These are phyloP conservation scores for Gymnopus androsaceus DNA, from an alignment of 1,284 basidiomycete genomes.

Conservation along the genomic window DNA sequence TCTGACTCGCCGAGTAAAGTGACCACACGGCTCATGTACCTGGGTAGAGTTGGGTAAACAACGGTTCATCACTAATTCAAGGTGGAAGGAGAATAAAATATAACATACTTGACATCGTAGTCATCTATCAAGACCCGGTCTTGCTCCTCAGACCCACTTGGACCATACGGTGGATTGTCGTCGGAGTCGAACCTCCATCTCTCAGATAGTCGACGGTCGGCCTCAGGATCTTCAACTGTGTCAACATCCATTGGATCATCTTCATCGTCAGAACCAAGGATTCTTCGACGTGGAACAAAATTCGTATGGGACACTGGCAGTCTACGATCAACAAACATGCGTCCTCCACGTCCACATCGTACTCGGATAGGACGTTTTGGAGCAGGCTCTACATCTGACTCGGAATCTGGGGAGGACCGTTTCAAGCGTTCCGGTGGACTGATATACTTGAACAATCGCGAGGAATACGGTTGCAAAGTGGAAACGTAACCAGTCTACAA, in stretches of 20 bases:
- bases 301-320: conserved; percentile 28
- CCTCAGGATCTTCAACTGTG: conserved; percentile 43
- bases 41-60: conserved; percentile 27
- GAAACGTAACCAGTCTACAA: conserved; percentile 65
- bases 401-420: conserved; percentile 31
- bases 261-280: conserved; percentile 20
- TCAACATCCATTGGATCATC: conserved; percentile 36
- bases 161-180: conserved; percentile 56
- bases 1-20: conserved; percentile 51
- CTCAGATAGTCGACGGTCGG: conserved; percentile 48
- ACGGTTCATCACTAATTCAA: not conserved
- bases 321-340: conserved; percentile 78
- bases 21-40: conserved; percentile 61
- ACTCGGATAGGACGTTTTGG: conserved; percentile 61
- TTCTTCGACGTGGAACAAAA: conserved; percentile 11
- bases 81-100: conserved; percentile 7
- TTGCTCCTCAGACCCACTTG: conserved; percentile 67
- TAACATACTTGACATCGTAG: conserved; percentile 57
- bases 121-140: conserved; percentile 72
- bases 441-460: conserved; percentile 66
- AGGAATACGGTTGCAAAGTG: conserved; percentile 47
- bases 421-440: conserved; percentile 40
- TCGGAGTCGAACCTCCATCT: conserved; percentile 74
- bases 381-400: conserved; percentile 34
- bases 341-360: conserved; percentile 81